Conservation (phyloP, 2,329 filamentous ascomycete genomes). For the Colletotrichum navitas region DNA sequence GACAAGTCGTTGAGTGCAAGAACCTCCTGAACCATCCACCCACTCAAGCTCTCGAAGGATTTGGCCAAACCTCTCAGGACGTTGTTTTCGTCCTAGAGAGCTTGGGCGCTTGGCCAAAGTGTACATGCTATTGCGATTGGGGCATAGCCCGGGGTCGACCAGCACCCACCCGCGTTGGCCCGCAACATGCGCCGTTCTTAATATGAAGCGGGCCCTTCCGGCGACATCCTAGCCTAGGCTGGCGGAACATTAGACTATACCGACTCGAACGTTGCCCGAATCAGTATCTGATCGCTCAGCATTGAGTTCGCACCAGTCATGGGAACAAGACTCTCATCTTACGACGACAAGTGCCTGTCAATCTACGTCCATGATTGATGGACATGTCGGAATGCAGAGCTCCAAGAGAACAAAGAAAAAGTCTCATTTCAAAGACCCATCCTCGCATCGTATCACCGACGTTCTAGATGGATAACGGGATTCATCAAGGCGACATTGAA, state of each 20-base stretch:
- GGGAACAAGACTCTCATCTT: conserved; percentile 13
- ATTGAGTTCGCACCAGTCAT: conserved; percentile 29
- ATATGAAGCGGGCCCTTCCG: conserved; percentile 41
- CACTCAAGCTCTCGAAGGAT: conserved; percentile 4
- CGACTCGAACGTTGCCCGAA: conserved; percentile 22
- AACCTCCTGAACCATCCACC: conserved; percentile 42
- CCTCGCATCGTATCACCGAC: not conserved
- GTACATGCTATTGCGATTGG: conserved; percentile 28
- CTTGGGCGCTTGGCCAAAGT: not conserved
- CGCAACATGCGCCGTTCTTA: conserved; percentile 39
- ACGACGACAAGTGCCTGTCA: not conserved
- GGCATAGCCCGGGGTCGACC: conserved; percentile 32
- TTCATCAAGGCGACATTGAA: not conserved
- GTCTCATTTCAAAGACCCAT: conserved; percentile 9
- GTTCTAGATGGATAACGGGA: not conserved
- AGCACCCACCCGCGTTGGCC: conserved; percentile 41
- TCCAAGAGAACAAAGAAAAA: not conserved
- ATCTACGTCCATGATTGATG: conserved; percentile 25
- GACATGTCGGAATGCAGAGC: not conserved
- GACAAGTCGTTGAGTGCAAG: conserved; percentile 48
- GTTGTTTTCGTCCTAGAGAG: conserved; percentile 16
- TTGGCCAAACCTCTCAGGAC: conserved; percentile 13
- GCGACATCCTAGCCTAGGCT: conserved; percentile 29
- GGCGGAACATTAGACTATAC: conserved; percentile 11
- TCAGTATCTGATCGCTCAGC: conserved; percentile 39